These are phyloP conservation scores for Raphanus hybrid DNA, from an alignment of 441 rosid species.

Conservation along the genomic window DNA sequence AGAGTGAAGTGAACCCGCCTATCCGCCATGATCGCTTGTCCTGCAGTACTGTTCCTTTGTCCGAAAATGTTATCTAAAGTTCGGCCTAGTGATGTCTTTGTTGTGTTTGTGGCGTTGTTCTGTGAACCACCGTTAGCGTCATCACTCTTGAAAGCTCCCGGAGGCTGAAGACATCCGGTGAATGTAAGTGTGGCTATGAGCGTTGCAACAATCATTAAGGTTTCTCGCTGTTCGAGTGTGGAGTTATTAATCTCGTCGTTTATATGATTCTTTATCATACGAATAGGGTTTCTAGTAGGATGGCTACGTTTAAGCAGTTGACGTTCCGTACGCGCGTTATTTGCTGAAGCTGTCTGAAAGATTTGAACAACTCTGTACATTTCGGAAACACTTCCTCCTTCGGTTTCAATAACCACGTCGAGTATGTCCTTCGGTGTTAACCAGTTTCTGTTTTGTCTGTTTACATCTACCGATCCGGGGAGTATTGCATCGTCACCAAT, in stretches of 20 bases:
- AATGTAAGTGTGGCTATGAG: slow-evolving; percentile 50
- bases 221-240: slow-evolving; percentile 2
- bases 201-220: slow-evolving; percentile 28
- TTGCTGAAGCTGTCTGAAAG: slow-evolving; percentile 34
- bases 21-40: slow-evolving; percentile 31
- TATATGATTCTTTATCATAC: not conserved
- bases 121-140: slow-evolving; percentile 20
- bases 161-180: slow-evolving; percentile 45
- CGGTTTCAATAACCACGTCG: slow-evolving; percentile 32
- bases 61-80: not conserved
- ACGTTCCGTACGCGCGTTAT: slow-evolving; percentile 1
- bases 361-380: slow-evolving; percentile 28
- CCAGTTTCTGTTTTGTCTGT: slow-evolving; percentile 21
- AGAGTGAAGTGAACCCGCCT: not conserved
- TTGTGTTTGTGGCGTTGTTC: not conserved
- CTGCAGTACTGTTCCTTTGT: not conserved
- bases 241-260: slow-evolving; percentile 2
- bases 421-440: slow-evolving; percentile 37
- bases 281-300: not conserved
- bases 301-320: not conserved
- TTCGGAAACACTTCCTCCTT: slow-evolving; percentile 32
- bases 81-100: not conserved
- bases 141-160: slow-evolving; percentile 32
- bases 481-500: slow-evolving; percentile 34
- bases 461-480: slow-evolving; percentile 12